Evolutionary conservation across 2,329 filamentous ascomycete genomes (phyloP).

Genomic region (Dactylellina drechsleri): DNA sequence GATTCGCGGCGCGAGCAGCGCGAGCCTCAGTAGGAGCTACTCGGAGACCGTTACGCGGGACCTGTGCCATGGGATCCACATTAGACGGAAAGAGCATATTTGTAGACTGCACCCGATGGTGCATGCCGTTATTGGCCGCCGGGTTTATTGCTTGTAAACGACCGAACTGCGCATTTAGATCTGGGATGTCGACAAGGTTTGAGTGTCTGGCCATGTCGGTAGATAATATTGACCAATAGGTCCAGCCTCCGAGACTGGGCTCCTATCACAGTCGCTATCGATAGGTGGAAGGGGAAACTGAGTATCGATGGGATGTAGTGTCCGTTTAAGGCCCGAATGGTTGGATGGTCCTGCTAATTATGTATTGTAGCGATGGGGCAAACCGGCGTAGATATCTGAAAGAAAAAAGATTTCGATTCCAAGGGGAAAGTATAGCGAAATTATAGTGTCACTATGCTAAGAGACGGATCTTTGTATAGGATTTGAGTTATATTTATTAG

Average conservation of each 20-base stretch:
- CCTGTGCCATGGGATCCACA: conserved; percentile 38
- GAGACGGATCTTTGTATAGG: neutral
- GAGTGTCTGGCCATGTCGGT: conserved; percentile 12
- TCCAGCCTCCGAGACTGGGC: neutral
- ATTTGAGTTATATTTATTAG: conserved; percentile 1
- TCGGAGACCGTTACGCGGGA: conserved; percentile 39
- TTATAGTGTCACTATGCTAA: no score
- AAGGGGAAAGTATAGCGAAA: no score
- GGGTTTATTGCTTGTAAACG: neutral
- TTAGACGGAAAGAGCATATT: conserved; percentile 51
- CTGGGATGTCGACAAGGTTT: conserved; percentile 16
- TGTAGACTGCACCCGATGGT: conserved; percentile 48
- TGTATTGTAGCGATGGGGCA: no score
- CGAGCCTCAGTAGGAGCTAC: conserved; percentile 42
- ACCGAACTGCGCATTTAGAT: conserved; percentile 13
- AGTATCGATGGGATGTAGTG: no score
- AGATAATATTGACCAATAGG: neutral
- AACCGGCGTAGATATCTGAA: no score
- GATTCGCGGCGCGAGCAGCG: conserved; percentile 40
- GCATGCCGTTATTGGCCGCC: conserved; percentile 17
- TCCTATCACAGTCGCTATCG: no score
- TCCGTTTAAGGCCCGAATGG: no score
- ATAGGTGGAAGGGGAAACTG: no score
- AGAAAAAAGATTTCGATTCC: no score
- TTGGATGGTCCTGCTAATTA: no score